phyloP scores from a whole-genome alignment of 2,329 filamentous ascomycete species.

The Magnaporthales sp. region DNA sequence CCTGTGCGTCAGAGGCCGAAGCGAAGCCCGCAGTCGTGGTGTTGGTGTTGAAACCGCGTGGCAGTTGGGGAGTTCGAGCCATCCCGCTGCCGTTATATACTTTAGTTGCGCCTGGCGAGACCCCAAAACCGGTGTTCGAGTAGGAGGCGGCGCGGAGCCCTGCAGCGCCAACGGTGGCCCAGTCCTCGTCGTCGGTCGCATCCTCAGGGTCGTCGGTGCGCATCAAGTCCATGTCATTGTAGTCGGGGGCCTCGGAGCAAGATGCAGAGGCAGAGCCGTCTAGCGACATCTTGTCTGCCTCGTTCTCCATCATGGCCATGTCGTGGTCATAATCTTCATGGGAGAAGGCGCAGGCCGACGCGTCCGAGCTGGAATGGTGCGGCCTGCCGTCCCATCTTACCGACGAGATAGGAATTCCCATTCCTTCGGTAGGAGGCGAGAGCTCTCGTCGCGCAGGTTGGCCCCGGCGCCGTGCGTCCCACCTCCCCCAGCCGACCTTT shows the following conservation, averaged over 20 bases:
- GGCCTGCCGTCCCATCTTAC: constrained; percentile 35
- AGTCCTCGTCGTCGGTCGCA: constrained; percentile 92
- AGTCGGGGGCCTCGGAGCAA: constrained; percentile 65
- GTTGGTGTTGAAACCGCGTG: constrained; percentile 34
- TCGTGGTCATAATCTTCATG: constrained; percentile 30
- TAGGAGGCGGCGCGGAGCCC: constrained; percentile 65
- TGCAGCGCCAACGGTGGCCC: constrained; percentile 81
- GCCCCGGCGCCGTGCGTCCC: constrained; percentile 74
- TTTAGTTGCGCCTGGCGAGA: constrained; percentile 27
- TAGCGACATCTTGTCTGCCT: constrained; percentile 92
- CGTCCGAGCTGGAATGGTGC: constrained; percentile 58
- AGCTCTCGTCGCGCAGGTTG: constrained; percentile 41
- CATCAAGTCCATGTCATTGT: constrained; percentile 38
- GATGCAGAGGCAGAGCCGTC: constrained; percentile 63
- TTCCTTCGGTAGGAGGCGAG: constrained; percentile 30
- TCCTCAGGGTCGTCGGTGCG: constrained; percentile 74
- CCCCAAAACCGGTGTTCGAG: constrained; percentile 26
- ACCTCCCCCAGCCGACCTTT: constrained; percentile 95
- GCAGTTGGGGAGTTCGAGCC: constrained; percentile 42
- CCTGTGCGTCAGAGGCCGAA: constrained; percentile 56
- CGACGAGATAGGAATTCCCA: constrained; percentile 51
- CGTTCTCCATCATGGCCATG: constrained; percentile 61
- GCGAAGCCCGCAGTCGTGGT: constrained; percentile 23
- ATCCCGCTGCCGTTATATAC: constrained; percentile 41
- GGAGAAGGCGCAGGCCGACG: constrained; percentile 56